phyloP scores from a whole-genome alignment of 2,329 filamentous ascomycete species.

The Colletotrichum lupini region DNA sequence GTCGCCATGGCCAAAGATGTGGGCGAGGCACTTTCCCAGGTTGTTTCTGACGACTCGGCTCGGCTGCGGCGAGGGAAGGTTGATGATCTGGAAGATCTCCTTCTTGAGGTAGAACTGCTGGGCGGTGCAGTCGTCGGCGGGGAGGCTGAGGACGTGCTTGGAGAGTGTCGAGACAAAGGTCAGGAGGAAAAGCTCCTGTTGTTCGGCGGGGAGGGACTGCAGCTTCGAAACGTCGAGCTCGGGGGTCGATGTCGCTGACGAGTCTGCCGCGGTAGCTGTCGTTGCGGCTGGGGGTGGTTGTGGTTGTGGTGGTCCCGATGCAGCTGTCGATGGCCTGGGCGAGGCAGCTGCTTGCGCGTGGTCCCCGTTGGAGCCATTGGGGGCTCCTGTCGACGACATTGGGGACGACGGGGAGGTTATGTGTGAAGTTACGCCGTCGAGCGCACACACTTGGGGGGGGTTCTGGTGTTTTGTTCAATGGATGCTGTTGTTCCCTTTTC shows the following conservation, averaged over 20 bases:
- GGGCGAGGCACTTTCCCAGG: conserved; percentile 83
- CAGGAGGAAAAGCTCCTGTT: conserved; percentile 94
- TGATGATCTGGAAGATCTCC: conserved; percentile 93
- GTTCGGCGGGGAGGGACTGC: conserved; percentile 88
- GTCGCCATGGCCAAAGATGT: conserved; percentile 86
- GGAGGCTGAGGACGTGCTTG: conserved; percentile 80
- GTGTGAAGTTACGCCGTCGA: conserved; percentile 15
- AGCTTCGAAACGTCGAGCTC: conserved; percentile 93
- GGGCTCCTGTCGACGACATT: conserved; percentile 52
- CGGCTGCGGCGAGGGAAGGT: conserved; percentile 81
- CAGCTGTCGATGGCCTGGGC: conserved; percentile 36
- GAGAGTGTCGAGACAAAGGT: conserved; percentile 87
- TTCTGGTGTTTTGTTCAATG: conserved; percentile 1
- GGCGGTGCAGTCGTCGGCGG: conserved; percentile 82
- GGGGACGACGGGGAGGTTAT: not conserved
- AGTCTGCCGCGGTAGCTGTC: conserved; percentile 47
- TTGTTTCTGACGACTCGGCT: conserved; percentile 92
- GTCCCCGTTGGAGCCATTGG: conserved; percentile 48
- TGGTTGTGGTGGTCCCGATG: conserved; percentile 36
- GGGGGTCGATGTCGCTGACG: conserved; percentile 65
- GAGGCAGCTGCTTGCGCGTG: conserved; percentile 35
- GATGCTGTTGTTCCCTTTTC: conserved; percentile 4
- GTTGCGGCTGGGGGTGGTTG: conserved; percentile 33
- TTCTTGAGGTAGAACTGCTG: conserved; percentile 94
- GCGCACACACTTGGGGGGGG: not conserved